Conservation (phyloP, 371 early-diverging fungal genomes). For the Mortierella sp. region DNA sequence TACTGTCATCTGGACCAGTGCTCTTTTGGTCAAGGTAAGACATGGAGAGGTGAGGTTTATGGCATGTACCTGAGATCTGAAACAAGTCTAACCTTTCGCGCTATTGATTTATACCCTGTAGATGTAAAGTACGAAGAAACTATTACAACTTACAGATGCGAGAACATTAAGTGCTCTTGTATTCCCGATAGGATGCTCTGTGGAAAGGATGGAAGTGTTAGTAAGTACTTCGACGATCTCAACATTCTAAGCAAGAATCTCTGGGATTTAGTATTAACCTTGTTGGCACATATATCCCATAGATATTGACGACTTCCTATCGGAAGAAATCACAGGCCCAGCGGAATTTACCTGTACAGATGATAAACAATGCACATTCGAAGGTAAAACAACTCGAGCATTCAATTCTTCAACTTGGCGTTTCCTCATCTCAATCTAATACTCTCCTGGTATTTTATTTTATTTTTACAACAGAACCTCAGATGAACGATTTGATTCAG, state of each 20-base stretch:
- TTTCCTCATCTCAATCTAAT: neutral
- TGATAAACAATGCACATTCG: slow-evolving; percentile 73
- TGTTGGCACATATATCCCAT: neutral
- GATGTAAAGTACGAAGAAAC: slow-evolving; percentile 65
- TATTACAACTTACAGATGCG: slow-evolving; percentile 69
- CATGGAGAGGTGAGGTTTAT: neutral
- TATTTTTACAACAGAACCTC: slow-evolving; percentile 68
- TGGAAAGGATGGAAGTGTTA: slow-evolving; percentile 82
- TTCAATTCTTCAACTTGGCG: no score
- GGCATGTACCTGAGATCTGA: neutral
- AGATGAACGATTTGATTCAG: slow-evolving; percentile 79
- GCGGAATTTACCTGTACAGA: slow-evolving; percentile 74
- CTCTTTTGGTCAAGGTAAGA: slow-evolving; percentile 65
- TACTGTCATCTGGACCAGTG: slow-evolving; percentile 80
- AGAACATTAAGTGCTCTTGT: slow-evolving; percentile 78
- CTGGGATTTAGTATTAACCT: neutral
- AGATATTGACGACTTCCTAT: slow-evolving; percentile 79
- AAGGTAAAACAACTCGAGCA: no score
- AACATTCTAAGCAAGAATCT: no score
- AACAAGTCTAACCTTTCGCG: neutral
- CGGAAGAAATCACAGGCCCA: slow-evolving; percentile 81
- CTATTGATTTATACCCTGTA: slow-evolving; percentile 4
- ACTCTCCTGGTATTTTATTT: no score
- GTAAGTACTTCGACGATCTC: slow-evolving; percentile 44
- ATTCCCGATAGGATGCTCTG: slow-evolving; percentile 82